phyloP scores from a whole-genome alignment of 2,329 filamentous ascomycete genomes.

The Venturia asperata region DNA sequence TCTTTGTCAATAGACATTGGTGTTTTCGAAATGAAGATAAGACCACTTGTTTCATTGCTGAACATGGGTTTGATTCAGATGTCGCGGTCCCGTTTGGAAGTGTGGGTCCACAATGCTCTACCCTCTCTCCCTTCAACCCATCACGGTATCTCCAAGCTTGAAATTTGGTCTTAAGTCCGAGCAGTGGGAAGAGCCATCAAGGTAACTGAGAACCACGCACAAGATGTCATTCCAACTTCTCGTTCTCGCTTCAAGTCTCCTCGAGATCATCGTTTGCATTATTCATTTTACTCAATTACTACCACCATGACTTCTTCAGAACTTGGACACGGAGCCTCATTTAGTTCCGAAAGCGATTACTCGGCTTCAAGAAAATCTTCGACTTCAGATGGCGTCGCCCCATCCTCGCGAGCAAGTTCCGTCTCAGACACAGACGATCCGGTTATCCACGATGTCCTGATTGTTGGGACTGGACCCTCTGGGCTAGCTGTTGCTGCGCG shows the following conservation, averaged over 20 bases:
- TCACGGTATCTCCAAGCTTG: neutral
- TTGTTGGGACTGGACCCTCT: conserved; percentile 56
- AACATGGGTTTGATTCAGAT: neutral
- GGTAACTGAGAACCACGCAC: neutral
- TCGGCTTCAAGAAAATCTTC: neutral
- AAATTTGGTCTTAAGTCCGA: neutral
- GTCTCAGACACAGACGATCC: conserved; percentile 11
- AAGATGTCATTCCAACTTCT: neutral
- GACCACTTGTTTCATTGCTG: no score
- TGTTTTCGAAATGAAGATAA: neutral
- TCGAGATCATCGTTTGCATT: neutral
- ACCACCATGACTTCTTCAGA: neutral
- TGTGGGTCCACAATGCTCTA: neutral
- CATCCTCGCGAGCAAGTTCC: neutral
- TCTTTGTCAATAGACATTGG: neutral
- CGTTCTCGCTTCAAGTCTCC: neutral
- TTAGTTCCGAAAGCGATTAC: neutral
- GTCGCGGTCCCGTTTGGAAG: neutral
- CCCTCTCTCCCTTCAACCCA: no score
- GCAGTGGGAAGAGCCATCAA: neutral
- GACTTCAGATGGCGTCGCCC: neutral
- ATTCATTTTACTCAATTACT: neutral
- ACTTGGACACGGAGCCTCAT: neutral
- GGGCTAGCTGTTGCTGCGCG: conserved; percentile 56
- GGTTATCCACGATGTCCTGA: conserved; percentile 50